Percentiles rank a stretch among this genome's conserved stretches.
Conservation (phyloP, 495 filamentous ascomycete genomes). For the Neurospora discreta region DNA sequence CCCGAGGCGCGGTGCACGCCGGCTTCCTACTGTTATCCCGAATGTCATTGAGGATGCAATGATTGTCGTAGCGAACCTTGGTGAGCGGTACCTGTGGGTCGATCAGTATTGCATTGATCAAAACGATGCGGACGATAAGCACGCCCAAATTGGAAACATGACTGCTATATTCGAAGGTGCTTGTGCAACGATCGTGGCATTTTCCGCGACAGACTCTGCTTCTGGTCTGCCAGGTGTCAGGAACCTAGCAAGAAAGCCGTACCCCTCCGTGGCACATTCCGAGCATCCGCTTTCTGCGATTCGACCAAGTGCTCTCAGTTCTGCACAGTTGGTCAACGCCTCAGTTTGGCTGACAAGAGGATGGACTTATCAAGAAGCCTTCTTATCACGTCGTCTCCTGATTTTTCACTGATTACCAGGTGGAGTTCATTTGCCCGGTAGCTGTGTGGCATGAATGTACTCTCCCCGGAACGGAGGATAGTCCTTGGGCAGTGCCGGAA, state of each 20-base stretch:
- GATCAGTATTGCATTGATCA: conserved; percentile 8
- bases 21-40: background rate
- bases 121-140: background rate
- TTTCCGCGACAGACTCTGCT: background rate
- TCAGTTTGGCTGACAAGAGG: conserved; percentile 22
- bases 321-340: background rate
- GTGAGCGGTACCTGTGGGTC: conserved; percentile 5
- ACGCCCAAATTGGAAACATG: background rate
- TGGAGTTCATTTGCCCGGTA: conserved; percentile 20
- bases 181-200: background rate
- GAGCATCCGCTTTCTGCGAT: background rate
- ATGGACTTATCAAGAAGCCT: conserved; percentile 31
- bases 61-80: background rate
- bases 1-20: fast-evolving
- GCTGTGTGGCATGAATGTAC: conserved; percentile 1
- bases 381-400: conserved; percentile 22
- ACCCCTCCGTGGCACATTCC: background rate
- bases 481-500: too few species aligned
- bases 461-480: background rate
- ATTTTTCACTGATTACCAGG: conserved; percentile 15
- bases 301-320: background rate
- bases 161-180: background rate
- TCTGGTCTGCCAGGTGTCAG: background rate
- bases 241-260: background rate
- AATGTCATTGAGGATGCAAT: background rate